phyloP scores from a whole-genome alignment of 352 stramenopile genomes.

The Phytophthora ramorum region DNA sequence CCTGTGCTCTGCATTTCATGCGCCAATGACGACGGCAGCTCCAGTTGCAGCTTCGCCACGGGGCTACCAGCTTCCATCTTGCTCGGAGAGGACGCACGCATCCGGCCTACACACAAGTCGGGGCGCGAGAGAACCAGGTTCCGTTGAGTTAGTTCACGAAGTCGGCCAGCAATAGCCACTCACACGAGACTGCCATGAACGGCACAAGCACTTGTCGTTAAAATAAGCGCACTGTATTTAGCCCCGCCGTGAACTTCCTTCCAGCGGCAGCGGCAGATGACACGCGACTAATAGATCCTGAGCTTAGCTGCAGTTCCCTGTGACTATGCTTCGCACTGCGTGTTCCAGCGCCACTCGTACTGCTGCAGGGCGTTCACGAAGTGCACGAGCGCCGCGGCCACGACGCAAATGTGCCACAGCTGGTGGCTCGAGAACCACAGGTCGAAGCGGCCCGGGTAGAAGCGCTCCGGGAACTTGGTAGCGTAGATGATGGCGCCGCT shows the following conservation, averaged over 20 bases:
- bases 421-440: constrained; percentile 89
- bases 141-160: not conserved
- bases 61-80: constrained; percentile 9
- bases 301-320: constrained; percentile 7
- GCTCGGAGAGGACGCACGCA: constrained; percentile 10
- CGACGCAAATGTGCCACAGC: constrained; percentile 90
- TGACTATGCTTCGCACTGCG: constrained; percentile 69
- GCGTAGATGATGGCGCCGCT: constrained; percentile 86
- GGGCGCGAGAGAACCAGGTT: too few species aligned
- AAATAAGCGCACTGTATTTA: constrained; percentile 43
- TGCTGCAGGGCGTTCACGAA: constrained; percentile 86
- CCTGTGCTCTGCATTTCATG: constrained; percentile 31
- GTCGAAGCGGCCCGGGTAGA: constrained; percentile 87
- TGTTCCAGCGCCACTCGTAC: constrained; percentile 89
- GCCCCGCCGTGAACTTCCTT: not conserved
- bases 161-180: constrained; percentile 5
- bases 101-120: not conserved
- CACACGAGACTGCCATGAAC: not conserved
- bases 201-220: constrained; percentile 13
- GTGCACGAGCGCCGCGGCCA: constrained; percentile 86
- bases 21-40: constrained; percentile 21
- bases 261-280: constrained; percentile 10
- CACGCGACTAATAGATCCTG: constrained; percentile 28
- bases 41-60: constrained; percentile 22
- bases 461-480: constrained; percentile 86